A percentile compares a stretch with the other conserved stretches of the same genome.
Evolutionary conservation across 805 yeast genomes (phyloP).

Genomic region (Pichia rugopelliculosa): DNA sequence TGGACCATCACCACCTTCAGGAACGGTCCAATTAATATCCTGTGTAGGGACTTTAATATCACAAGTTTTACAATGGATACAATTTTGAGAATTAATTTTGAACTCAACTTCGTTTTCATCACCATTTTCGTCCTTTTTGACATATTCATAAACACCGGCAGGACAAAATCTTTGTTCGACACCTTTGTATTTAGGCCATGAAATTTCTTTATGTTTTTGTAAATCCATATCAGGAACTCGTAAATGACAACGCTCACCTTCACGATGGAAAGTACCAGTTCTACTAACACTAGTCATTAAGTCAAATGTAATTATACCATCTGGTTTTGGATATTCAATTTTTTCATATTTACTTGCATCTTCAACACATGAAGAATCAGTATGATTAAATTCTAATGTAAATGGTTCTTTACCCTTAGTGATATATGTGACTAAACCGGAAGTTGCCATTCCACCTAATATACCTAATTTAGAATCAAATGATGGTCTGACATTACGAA

Average conservation of each 20-base stretch:
- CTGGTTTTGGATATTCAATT: slow-evolving; percentile 92
- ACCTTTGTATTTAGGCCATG: slow-evolving; percentile 77
- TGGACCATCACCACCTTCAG: slow-evolving; percentile 99
- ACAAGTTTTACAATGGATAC: slow-evolving; percentile 97
- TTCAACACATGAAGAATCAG: slow-evolving; percentile 69
- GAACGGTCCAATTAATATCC: slow-evolving; percentile 94
- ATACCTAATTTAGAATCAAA: slow-evolving; percentile 71
- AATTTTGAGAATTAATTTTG: slow-evolving; percentile 92
- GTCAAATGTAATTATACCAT: slow-evolving; percentile 87
- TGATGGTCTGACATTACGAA: slow-evolving; percentile 90
- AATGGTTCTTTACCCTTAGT: slow-evolving; percentile 79
- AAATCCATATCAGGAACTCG: slow-evolving; percentile 58
- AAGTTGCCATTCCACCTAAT: slow-evolving; percentile 72
- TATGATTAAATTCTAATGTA: slow-evolving; percentile 61
- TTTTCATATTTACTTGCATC: slow-evolving; percentile 59
- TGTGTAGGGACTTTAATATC: slow-evolving; percentile 95
- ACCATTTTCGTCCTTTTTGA: slow-evolving; percentile 29
- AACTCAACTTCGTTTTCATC: slow-evolving; percentile 74
- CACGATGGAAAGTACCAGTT: slow-evolving; percentile 94
- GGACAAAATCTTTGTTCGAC: slow-evolving; percentile 93
- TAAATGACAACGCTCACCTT: slow-evolving; percentile 86
- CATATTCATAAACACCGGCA: slow-evolving; percentile 95
- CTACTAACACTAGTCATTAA: slow-evolving; percentile 89
- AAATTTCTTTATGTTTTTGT: slow-evolving; percentile 54
- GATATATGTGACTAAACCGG: slow-evolving; percentile 77